Base-by-base conservation (phyloP, 2,329 filamentous ascomycete genomes). In the Zymoseptoria tritici region DNA sequence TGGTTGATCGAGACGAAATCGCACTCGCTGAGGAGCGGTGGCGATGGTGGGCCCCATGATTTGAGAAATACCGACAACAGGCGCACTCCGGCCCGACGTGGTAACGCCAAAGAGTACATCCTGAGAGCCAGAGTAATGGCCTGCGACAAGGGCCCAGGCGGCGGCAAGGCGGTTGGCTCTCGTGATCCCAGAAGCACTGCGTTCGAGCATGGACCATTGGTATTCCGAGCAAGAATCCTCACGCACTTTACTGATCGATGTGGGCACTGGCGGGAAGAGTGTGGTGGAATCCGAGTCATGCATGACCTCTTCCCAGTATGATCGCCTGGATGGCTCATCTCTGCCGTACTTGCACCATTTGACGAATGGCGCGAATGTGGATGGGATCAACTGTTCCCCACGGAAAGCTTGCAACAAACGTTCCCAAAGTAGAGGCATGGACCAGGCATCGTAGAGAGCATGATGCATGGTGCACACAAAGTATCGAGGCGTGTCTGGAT, bases 401-500 rank as follows among this genome's bases (percentile, higher is more conserved):
- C 22, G 22, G 49, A 20, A 52, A 9, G 19, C 11, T n/a, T 9
- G 9, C 22, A 11, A 22, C 19, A 52, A 20, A 9, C n/a, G 19
- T 13, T 57, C 49, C 11, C 11, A 52, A n/a, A 57, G n/a, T 24
- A 57, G n/a, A n/a, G 26, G 49, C 24, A 57, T 24, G 20, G 56
- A 57, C 21, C 49, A 76, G 0, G 74, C 74, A 65, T 77, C 75
- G 59, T 76, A 77, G 0, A 76, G 54, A 2, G 70, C 68, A 62
- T 77, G 75, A 54, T 77, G 75, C 13, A 73, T 67, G 26, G 71
- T 75, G 59, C 68, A 68, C 6, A 72, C 66, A 55, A 72, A 62
- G 54, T 46, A n/a, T 56, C 20, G 36, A 9, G 20, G 16, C 9
- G 62, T 57, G 13, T 49, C 58, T 50, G 51, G 31, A 16, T 58